Evolutionary conservation across 2,329 filamentous ascomycete genomes (phyloP), one percentile per base, ranked within the genome.

Genomic region (Trichoderma sp.): DNA sequence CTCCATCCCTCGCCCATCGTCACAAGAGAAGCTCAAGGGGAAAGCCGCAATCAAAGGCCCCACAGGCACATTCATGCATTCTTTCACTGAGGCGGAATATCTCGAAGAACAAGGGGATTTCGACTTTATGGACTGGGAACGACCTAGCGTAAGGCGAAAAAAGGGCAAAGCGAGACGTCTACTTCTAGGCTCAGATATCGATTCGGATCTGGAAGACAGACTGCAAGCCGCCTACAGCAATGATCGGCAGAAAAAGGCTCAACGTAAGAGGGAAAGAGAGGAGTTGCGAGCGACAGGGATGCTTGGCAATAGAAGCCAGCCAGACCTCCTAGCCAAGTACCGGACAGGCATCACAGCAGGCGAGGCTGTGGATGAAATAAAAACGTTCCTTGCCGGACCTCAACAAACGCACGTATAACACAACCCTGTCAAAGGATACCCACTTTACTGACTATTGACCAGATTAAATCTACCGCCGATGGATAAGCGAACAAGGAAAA

Each of bases 41-140:
- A 43, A 59, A 34, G 13, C n/a, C 4, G 5, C 21, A 21, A 11
- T n/a, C 6, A 43, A 43, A 16, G 34, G 26, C 18, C 14, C 24
- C 16, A 18, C 39, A 5, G 14, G 14, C 6, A 39, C 18, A 6
- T 18, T 34, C 39, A 11, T 28, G 67, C 51, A 30, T n/a, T 43
- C 28, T 49, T 46, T 39, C 26, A 49, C 34, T 14, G 67, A 58
- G 10, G 28, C 18, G 5, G 49, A 24, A 24, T 5, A 52, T 39
- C 32, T 59, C 24, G 39, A 51, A 14, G 80, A 79, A 2, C 86
- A 88, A 70, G 88, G 90, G 70, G 91, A 89, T 10, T 90, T 97
- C 71, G 93, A 97, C 75, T 83, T 96, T 55, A 95, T 96, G 90
- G 92, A 97, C 75, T 93, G 91, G 80, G 86, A 91, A 18, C 85